phyloP scores from a whole-genome alignment of 257 asterid genomes.

The Striga asiatica region DNA sequence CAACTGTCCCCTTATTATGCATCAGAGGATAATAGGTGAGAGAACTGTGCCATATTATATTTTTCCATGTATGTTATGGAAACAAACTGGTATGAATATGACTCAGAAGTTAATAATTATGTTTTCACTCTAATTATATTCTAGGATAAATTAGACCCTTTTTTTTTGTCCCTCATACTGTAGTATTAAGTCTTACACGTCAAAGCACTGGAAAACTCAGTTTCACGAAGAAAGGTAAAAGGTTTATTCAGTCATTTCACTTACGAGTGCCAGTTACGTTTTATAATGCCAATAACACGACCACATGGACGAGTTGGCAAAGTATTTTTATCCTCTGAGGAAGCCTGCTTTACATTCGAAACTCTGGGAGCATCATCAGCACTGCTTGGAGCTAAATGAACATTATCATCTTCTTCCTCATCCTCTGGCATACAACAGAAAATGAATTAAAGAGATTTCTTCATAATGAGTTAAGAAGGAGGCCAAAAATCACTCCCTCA shows the following conservation, averaged over 20 bases:
- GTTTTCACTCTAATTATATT: too few relatives aligned
- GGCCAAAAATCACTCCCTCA: constrained; percentile 3
- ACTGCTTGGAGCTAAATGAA: constrained; percentile 89
- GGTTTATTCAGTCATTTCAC: constrained; percentile 19
- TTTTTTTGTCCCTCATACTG: too few relatives aligned
- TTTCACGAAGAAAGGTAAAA: constrained; percentile 9
- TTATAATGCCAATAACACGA: constrained; percentile 85
- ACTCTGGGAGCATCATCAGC: constrained; percentile 93
- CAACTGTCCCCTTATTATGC: too few relatives aligned
- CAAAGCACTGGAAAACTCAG: constrained; percentile 1
- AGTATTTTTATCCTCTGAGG: constrained; percentile 32
- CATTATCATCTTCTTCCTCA: constrained; percentile 75
- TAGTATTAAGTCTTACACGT: background rate
- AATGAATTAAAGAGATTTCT: constrained; percentile 5
- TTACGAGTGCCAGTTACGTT: constrained; percentile 97
- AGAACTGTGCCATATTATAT: too few relatives aligned
- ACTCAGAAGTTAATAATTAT: too few relatives aligned
- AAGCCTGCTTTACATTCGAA: constrained; percentile 29
- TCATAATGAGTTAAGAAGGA: constrained; percentile 1
- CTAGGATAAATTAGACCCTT: too few relatives aligned
- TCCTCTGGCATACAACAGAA: constrained; percentile 38
- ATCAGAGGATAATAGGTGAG: too few relatives aligned
- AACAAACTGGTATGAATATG: too few relatives aligned
- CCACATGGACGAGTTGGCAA: constrained; percentile 75
- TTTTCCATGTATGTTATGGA: too few relatives aligned